These are phyloP conservation scores for Peribolospora kevripleyi DNA, from an alignment of 768 basidiomycete species.

Conservation along the genomic window DNA sequence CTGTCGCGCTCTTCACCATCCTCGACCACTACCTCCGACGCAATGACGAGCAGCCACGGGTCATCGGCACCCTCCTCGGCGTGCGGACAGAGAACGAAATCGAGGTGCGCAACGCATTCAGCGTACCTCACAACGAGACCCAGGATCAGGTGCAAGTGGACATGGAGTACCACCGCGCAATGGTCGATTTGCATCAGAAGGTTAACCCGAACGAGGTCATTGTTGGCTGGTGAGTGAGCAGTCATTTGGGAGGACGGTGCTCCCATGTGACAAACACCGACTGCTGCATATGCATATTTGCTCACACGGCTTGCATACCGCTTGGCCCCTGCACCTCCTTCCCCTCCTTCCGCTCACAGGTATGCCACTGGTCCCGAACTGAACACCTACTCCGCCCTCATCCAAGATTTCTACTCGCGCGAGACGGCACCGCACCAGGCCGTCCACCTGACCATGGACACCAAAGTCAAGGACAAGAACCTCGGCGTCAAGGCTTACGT, in stretches of 20 bases:
- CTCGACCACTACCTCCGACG: constrained; percentile 89
- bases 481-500: constrained; percentile 70
- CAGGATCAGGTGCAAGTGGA: constrained; percentile 74
- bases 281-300: background rate
- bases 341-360: constrained; percentile 25
- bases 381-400: constrained; percentile 84
- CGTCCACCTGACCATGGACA: constrained; percentile 74
- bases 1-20: constrained; percentile 78
- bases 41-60: constrained; percentile 53
- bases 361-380: constrained; percentile 76
- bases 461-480: constrained; percentile 38
- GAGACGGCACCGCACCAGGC: constrained; percentile 73
- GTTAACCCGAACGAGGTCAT: constrained; percentile 68
- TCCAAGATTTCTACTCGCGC: constrained; percentile 91
- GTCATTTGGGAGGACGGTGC: background rate
- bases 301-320: background rate
- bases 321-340: background rate
- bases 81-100: constrained; percentile 37
- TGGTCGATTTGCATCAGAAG: constrained; percentile 73
- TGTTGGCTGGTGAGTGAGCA: constrained; percentile 59
- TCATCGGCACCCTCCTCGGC: constrained; percentile 86
- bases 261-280: background rate
- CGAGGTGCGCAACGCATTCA: constrained; percentile 63
- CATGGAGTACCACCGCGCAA: constrained; percentile 80
- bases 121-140: constrained; percentile 49